A percentile compares a stretch with the other conserved stretches of the same genome.
phyloP scores from a whole-genome alignment of 306 rosid species.

The Malus sylvestris region DNA sequence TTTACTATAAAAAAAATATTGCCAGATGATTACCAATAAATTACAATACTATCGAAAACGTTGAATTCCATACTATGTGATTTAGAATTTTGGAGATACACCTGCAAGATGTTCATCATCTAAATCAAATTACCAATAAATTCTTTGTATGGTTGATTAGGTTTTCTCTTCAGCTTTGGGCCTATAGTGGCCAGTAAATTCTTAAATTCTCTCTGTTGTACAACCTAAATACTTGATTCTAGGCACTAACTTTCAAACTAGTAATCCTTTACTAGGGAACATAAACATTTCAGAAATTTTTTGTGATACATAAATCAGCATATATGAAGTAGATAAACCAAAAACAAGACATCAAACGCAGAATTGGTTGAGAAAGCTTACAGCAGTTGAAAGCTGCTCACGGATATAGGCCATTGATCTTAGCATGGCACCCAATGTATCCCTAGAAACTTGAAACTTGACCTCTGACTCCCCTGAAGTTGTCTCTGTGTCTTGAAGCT shows the following conservation, averaged over 20 bases:
- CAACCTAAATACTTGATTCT: not conserved
- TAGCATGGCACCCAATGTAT: constrained; percentile 86
- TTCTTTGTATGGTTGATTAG: not conserved
- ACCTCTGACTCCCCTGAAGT: constrained; percentile 83
- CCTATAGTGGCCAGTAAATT: not conserved
- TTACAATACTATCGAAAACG: not conserved
- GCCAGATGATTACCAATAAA: not conserved
- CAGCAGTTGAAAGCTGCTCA: constrained; percentile 75
- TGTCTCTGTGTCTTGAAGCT: constrained; percentile 82
- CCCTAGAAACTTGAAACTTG: constrained; percentile 87
- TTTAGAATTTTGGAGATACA: not conserved
- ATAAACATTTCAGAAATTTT: not conserved
- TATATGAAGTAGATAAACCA: not conserved
- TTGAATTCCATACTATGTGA: not conserved
- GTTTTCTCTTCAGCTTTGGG: not conserved
- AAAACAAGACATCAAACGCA: not conserved
- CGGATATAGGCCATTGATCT: constrained; percentile 96
- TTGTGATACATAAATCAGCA: not conserved
- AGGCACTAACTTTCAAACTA: not conserved
- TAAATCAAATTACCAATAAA: not conserved
- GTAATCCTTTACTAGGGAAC: not conserved
- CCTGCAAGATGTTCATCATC: not conserved
- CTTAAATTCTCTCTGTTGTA: not conserved
- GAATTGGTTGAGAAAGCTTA: constrained; percentile 35
- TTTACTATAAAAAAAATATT: not conserved